phyloP scores from a whole-genome alignment of 75 land plant genomes.

The Pseudotsuga menziesii region DNA sequence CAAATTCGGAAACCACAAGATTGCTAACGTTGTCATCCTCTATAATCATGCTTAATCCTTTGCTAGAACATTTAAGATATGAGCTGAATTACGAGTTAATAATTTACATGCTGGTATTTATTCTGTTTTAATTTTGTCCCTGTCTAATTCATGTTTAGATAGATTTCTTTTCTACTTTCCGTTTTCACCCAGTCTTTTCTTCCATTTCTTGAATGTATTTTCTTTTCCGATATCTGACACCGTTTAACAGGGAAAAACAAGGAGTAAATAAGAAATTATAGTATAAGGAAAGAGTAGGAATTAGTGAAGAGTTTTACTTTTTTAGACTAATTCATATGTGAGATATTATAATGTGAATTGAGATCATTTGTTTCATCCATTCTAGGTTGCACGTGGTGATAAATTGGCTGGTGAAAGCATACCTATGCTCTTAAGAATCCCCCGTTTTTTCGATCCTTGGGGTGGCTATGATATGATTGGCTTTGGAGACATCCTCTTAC shows the following conservation, averaged over 20 bases:
- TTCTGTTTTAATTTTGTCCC: background rate
- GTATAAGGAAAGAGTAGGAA: background rate
- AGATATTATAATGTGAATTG: background rate
- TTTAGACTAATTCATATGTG: conserved; percentile 3
- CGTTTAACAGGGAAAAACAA: background rate
- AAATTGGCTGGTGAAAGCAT: conserved; percentile 79
- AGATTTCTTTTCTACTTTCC: background rate
- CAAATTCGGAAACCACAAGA: background rate
- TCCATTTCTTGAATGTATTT: background rate
- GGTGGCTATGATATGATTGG: conserved; percentile 91
- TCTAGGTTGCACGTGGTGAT: conserved; percentile 69
- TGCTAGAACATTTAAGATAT: background rate
- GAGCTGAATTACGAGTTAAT: background rate
- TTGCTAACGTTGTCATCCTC: background rate
- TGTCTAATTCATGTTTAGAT: background rate
- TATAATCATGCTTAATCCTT: background rate
- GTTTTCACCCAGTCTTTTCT: background rate
- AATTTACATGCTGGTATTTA: background rate
- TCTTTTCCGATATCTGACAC: background rate
- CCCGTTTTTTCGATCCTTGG: conserved; percentile 83
- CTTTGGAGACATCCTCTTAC: conserved; percentile 96
- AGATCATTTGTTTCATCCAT: too few relatives aligned
- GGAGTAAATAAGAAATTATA: background rate
- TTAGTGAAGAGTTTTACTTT: background rate
- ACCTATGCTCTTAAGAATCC: conserved; percentile 86